phyloP scores from a whole-genome alignment of 2,329 filamentous ascomycete genomes.

The Verticillium klebahnii region DNA sequence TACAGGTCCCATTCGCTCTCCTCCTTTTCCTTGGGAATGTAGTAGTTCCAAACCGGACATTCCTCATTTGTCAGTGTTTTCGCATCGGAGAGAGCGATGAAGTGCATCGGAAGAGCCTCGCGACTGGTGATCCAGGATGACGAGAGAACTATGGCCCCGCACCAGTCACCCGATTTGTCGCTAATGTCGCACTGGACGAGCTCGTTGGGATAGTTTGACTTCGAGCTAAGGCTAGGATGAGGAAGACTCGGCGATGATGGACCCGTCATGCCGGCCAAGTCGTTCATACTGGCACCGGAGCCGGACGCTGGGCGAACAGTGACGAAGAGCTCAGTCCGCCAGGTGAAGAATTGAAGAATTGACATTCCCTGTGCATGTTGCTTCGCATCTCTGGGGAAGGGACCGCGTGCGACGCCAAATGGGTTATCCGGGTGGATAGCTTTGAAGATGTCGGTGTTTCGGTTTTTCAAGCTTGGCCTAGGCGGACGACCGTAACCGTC shows the following conservation, averaged over 20 bases:
- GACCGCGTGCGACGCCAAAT: background rate
- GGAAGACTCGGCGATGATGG: too few species aligned
- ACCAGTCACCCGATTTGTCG: slow-evolving; percentile 24
- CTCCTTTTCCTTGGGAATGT: slow-evolving; percentile 24
- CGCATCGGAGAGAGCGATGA: slow-evolving; percentile 28
- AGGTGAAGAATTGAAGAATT: slow-evolving; percentile 26
- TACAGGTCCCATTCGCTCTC: slow-evolving; percentile 27
- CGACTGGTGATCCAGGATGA: slow-evolving; percentile 12
- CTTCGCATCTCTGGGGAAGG: background rate
- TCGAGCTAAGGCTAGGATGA: too few species aligned
- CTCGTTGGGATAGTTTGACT: too few species aligned
- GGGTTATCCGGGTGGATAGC: background rate
- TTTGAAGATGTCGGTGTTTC: background rate
- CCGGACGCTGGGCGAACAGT: background rate
- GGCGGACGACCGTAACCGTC: too few species aligned
- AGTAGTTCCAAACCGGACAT: slow-evolving; percentile 26
- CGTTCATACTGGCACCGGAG: background rate
- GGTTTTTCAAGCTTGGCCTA: background rate
- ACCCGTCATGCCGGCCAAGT: background rate
- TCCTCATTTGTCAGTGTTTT: slow-evolving; percentile 25
- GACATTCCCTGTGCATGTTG: slow-evolving; percentile 6
- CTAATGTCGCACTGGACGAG: slow-evolving; percentile 20
- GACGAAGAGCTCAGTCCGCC: slow-evolving; percentile 17
- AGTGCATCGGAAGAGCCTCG: slow-evolving; percentile 11
- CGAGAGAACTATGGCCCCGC: slow-evolving; percentile 22